A percentile compares a stretch with the other conserved stretches of the same genome.
phyloP scores from a whole-genome alignment of 768 basidiomycete species.

The Pleurotus cornucopiae region DNA sequence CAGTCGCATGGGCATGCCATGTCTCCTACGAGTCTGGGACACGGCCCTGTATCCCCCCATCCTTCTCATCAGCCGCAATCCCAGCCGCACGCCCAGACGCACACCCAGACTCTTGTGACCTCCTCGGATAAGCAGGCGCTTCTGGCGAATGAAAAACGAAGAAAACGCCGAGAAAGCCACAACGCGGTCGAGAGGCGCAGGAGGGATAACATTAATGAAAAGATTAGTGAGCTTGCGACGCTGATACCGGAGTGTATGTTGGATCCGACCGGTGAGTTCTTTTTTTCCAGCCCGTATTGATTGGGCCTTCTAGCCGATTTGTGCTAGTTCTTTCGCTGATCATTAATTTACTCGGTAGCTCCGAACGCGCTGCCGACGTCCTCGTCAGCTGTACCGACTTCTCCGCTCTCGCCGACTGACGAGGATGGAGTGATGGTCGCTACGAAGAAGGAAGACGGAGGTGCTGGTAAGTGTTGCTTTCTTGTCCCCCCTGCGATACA shows the following conservation, averaged over 20 bases:
- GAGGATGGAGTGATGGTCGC: neutral
- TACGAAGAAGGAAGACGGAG: neutral
- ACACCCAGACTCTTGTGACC: neutral
- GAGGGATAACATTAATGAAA: conserved; percentile 94
- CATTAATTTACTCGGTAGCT: neutral
- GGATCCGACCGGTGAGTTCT: conserved; percentile 43
- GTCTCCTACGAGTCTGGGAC: neutral
- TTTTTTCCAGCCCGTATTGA: conserved; percentile 10
- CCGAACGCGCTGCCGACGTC: neutral
- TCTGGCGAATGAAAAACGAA: conserved; percentile 77
- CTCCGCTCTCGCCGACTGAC: conserved; percentile 4
- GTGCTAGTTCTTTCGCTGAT: neutral
- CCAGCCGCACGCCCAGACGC: conserved; percentile 5
- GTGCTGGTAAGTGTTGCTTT: conserved; percentile 2
- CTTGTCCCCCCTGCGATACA: neutral
- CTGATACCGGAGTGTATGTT: conserved; percentile 86
- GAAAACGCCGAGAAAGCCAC: conserved; percentile 79
- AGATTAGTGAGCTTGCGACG: conserved; percentile 85
- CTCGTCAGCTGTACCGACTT: neutral
- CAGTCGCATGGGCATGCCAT: neutral
- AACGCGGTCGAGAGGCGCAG: conserved; percentile 88
- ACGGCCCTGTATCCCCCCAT: neutral
- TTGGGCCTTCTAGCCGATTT: neutral
- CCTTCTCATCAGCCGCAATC: neutral
- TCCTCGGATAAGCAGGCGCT: conserved; percentile 45